Base-by-base conservation (phyloP, 2,329 filamentous ascomycete species). In the Epichloe gansuensis region DNA sequence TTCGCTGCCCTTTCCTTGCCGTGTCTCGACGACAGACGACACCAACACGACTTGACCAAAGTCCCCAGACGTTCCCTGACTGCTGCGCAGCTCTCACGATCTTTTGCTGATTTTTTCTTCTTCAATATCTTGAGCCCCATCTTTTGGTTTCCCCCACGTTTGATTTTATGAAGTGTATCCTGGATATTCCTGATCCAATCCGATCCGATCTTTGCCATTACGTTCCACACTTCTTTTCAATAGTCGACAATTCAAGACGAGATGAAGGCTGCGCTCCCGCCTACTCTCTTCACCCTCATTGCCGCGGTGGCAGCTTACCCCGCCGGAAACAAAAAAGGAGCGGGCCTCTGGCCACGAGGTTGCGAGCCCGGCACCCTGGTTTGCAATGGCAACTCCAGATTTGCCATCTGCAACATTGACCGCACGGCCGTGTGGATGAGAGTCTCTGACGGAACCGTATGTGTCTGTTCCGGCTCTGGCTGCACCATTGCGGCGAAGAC, bases 281-380 rank as follows among this genome's bases (percentile, higher is more conserved):
- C n/a, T n/a, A 38, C 44, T 21, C 40, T 34, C n/a, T 48, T 15
- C 9, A 31, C 38, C 9, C 13, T 52, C 15, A n/a, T 44, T 6
- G 46, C 34, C n/a, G 34, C 51, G 4, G 51, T 40, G 7, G 41
- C 51, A 8, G 51, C 51, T 13, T 52, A 44, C 35, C 51, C 51
- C 9, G 46, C 31, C 40, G 40, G 25, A 21, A 21, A 21, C 17
- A 21, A 21, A 21, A 21, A 21, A 21, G 17, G 17, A 23, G n/a
- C 15, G 3, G 13, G 12, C 17, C 9, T 52, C 23, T 31, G 13
- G 27, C 31, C 34, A 4, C 46, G 40, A 13, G 21, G 9, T n/a
- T 52, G 51, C 35, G 34, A 35, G 17, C 51, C 35, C 21, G 51
- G 51, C 15, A 21, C 46, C 8, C 35, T 52, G 17, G 34, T 52